Base-by-base conservation (phyloP, 345 rosid species). In the Dipteronia sinensis region DNA sequence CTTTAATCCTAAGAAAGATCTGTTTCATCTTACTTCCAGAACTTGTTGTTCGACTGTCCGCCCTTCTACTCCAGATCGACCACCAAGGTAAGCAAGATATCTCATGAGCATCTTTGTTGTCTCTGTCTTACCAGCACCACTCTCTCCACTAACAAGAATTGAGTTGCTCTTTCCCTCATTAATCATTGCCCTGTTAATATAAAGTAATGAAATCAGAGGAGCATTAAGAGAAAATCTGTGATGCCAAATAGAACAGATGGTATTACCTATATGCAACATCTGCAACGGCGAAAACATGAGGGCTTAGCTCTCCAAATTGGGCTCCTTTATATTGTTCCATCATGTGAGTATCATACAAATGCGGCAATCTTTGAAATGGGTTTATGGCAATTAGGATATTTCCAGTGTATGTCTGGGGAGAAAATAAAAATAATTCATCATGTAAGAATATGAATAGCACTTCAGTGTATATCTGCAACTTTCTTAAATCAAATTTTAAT, bases 101-200 rank as follows among this genome's bases (percentile, higher is more conserved):
- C 98, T 90, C 99, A 96, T 96, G 68, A 96, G 99, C 99, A 96
- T 94, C 86, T 96, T 96, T 61, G 99, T 96, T 76, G 99, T 96
- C 95, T 96, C 99, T 23, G 99, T 96, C 85, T 96, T 96, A 83
- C 99, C 99, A 75, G 99, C 99, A 81, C 99, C 99, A 79, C 99
- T 96, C 90, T 96, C 99, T 79, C 99, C 99, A 87, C 99, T 96
- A 56, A 96, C 99, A 71, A 96, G 90, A 87, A 96, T 96, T n/a
- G 99, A 94, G 84, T 96, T 96, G 90, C 98, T 96, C 87, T 94
- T 96, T 72, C 98, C 98, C 83, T 96, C 99, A 63, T 94, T 96
- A 22, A 96, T 88, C 99, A 96, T 96, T 79, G 94, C 98, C 91
- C 99, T 96, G 70, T 77, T 34, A 62, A 82, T 40, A 78, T 71